Percentiles rank a stretch among this genome's conserved stretches.
phyloP scores from a whole-genome alignment of 208 protist species.

The Trypanosoma grayi region DNA sequence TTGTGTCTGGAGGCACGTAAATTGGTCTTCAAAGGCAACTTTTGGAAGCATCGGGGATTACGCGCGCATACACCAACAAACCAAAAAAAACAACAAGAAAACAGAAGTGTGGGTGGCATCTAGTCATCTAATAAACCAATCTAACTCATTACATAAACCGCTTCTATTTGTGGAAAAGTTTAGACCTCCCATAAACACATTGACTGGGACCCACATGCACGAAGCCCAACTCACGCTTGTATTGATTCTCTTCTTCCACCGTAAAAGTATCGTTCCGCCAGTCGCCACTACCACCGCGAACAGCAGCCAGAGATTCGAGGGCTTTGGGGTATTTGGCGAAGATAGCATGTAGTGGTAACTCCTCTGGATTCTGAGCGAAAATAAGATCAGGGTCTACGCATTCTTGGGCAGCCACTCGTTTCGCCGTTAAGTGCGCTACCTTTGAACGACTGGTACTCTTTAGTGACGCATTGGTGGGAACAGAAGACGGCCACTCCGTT shows the following conservation, averaged over 20 bases:
- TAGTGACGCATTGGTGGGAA: constrained; percentile 71
- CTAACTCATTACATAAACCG: neutral
- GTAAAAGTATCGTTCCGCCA: constrained; percentile 84
- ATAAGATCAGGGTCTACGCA: constrained; percentile 81
- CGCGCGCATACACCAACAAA: neutral
- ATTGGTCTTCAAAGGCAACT: too few species aligned
- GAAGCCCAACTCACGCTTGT: constrained; percentile 80
- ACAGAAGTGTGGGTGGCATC: neutral
- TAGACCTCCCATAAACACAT: constrained; percentile 44
- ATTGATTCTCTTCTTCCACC: constrained; percentile 67
- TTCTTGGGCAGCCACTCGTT: constrained; percentile 72
- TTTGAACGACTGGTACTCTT: constrained; percentile 84
- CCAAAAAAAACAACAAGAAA: neutral
- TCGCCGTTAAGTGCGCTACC: constrained; percentile 68
- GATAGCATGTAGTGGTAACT: constrained; percentile 72
- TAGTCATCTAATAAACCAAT: constrained; percentile 11
- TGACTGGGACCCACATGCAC: constrained; percentile 63
- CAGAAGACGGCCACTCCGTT: constrained; percentile 71
- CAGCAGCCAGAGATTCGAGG: constrained; percentile 51
- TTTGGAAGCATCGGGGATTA: too few species aligned
- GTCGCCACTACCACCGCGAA: constrained; percentile 78
- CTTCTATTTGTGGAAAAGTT: constrained; percentile 24
- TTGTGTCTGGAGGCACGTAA: too few species aligned
- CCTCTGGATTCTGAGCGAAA: constrained; percentile 72
- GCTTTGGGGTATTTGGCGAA: constrained; percentile 76